phyloP scores from a whole-genome alignment of 2,329 filamentous ascomycete species.

The Macroventuria anomochaeta region DNA sequence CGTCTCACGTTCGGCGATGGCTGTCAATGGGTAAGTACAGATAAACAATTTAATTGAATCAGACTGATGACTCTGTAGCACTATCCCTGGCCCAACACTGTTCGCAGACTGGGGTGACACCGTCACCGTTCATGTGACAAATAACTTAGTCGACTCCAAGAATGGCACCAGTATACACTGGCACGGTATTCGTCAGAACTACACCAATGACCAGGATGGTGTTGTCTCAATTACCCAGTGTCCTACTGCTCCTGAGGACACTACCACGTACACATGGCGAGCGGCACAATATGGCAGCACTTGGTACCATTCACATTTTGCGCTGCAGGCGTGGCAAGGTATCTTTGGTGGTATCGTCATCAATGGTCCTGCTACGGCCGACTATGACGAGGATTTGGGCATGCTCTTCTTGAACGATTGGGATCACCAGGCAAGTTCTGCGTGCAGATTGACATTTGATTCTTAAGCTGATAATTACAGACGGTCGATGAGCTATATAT shows the following conservation, averaged over 20 bases:
- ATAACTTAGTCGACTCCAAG: slow-evolving; percentile 31
- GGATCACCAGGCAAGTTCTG: slow-evolving; percentile 22
- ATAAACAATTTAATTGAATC: background rate
- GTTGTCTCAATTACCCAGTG: slow-evolving; percentile 45
- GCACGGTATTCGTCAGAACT: slow-evolving; percentile 42
- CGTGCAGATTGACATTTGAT: background rate
- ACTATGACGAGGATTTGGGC: slow-evolving; percentile 54
- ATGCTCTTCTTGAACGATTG: slow-evolving; percentile 54
- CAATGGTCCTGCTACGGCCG: slow-evolving; percentile 48
- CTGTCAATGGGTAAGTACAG: slow-evolving; percentile 44
- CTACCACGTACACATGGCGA: slow-evolving; percentile 44
- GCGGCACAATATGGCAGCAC: slow-evolving; percentile 51
- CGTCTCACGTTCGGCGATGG: slow-evolving; percentile 49
- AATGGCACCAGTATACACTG: slow-evolving; percentile 45
- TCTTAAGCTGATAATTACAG: slow-evolving; percentile 13
- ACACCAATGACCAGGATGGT: slow-evolving; percentile 42
- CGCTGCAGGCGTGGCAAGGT: slow-evolving; percentile 51
- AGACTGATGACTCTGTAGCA: slow-evolving; percentile 21
- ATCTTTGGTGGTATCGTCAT: slow-evolving; percentile 52
- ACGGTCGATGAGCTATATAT: slow-evolving; percentile 48
- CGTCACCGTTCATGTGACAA: slow-evolving; percentile 48
- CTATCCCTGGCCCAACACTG: slow-evolving; percentile 54
- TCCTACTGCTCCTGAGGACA: slow-evolving; percentile 31
- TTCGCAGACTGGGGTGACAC: slow-evolving; percentile 51
- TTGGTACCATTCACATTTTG: slow-evolving; percentile 54